Conservation (phyloP, 176 grass and related monocot species). For the Canna indica region DNA sequence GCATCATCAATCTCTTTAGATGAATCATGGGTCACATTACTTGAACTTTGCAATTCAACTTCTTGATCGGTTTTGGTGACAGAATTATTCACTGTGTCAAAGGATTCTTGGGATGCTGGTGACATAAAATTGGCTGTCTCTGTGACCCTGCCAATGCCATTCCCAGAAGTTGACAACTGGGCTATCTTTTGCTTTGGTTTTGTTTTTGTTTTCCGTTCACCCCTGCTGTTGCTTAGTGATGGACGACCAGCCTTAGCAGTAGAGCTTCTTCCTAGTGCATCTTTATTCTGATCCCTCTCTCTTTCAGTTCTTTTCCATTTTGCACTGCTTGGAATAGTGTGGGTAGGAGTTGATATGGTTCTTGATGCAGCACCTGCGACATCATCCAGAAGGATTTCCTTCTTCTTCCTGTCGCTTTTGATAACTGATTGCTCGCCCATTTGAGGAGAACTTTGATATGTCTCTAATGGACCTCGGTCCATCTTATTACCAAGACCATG, state of each 20-base stretch:
- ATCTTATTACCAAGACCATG: conserved; percentile 41
- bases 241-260: conserved; percentile 43
- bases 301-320: conserved; percentile 70
- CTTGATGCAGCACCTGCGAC: conserved; percentile 17
- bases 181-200: conserved; percentile 74
- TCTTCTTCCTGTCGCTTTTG: conserved; percentile 21
- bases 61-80: conserved; percentile 19
- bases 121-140: conserved; percentile 26
- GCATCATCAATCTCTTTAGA: conserved; percentile 24
- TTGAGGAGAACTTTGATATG: conserved; percentile 21
- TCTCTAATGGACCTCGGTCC: conserved; percentile 43
- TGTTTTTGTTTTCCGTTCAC: conserved; percentile 67
- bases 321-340: conserved; percentile 24
- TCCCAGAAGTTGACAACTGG: conserved; percentile 49
- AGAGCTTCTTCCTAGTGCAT: conserved; percentile 43
- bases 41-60: conserved; percentile 9
- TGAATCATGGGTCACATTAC: conserved; percentile 7
- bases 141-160: conserved; percentile 37
- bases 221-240: conserved; percentile 50
- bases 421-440: conserved; percentile 15
- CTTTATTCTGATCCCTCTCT: conserved; percentile 52
- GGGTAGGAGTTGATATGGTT: conserved; percentile 18
- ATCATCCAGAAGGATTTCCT: conserved; percentile 32
- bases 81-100: conserved; percentile 10
- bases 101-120: conserved; percentile 14